Evolutionary conservation across 2,329 filamentous ascomycete genomes (phyloP).

Genomic region (Leptodontidium sp.): DNA sequence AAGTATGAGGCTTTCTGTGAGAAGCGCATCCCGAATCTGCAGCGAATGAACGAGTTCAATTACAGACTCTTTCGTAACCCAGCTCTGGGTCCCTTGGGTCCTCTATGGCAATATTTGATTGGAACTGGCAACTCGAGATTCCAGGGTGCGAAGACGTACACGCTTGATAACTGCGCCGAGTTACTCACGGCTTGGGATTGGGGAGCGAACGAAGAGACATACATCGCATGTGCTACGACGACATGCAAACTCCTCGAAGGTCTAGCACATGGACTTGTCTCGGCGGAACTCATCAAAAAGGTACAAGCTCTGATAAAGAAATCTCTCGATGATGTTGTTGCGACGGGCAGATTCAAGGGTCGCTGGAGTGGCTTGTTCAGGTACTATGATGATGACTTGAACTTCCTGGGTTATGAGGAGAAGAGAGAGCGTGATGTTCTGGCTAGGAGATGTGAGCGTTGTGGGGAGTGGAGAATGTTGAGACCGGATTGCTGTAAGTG

Average conservation of each 20-base stretch:
- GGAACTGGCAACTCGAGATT: slow-evolving; percentile 34
- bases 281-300: neutral
- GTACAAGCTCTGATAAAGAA: slow-evolving; percentile 8
- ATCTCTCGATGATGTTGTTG: slow-evolving; percentile 8
- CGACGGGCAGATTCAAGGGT: slow-evolving; percentile 26
- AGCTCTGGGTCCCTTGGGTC: slow-evolving; percentile 34
- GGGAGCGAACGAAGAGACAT: slow-evolving; percentile 33
- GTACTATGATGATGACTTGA: slow-evolving; percentile 29
- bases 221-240: slow-evolving; percentile 29
- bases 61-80: slow-evolving; percentile 40
- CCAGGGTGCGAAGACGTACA: slow-evolving; percentile 22
- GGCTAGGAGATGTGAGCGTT: slow-evolving; percentile 23
- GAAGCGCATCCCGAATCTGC: slow-evolving; percentile 31
- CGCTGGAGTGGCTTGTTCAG: slow-evolving; percentile 28
- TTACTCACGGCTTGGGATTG: slow-evolving; percentile 38
- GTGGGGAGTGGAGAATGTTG: slow-evolving; percentile 31
- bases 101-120: slow-evolving; percentile 40
- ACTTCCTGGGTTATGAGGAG: slow-evolving; percentile 15
- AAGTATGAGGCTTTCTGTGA: slow-evolving; percentile 37
- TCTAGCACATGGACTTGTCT: slow-evolving; percentile 10
- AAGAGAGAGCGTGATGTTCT: slow-evolving; percentile 29
- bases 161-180: slow-evolving; percentile 25
- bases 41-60: slow-evolving; percentile 42
- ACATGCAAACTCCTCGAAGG: slow-evolving; percentile 29
- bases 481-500: slow-evolving; percentile 27